Base-by-base conservation (phyloP, 1,284 basidiomycete genomes). In the Veloporphyrellus conicus region DNA sequence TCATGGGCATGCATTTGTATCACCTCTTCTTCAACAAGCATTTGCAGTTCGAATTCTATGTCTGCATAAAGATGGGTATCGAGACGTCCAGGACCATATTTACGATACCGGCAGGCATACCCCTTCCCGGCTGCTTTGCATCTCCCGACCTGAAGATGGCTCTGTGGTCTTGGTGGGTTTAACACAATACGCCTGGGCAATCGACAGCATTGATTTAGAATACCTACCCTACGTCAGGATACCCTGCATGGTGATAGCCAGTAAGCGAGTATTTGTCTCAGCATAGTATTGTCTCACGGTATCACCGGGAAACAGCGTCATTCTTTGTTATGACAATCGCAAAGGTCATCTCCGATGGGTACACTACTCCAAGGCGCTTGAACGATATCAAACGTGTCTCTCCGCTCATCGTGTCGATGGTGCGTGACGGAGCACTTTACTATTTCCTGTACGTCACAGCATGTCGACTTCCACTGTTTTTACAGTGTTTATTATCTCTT, bases 291-390 rank as follows among this genome's bases (percentile, higher is more conserved):
- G n/a, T n/a, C 11, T 28, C 31, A 43, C 7, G 23, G 12, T 9
- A n/a, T 3, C 4, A 18, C 18, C 20, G 2, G 6, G 14, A 6
- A 33, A 25, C 27, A 47, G 44, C 34, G 16, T 35, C 40, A 6
- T 51, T 51, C 48, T 51, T 50, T 11, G 28, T 14, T 2, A 45
- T 50, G 48, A 51, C 48, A 15, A 8, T 50, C 14, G 48, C 14
- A 27, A 43, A 29, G 16, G 31, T 44, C 2, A 2, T 29, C 31
- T 22, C 40, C 2, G 10, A 45, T 6, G 20, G 23, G n/a, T 16
- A 29, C 9, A 19, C 20, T 6, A 38, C 31, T 16, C 49, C n/a
- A 20, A 19, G 2, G 6, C 35, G 11, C 12, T 23, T 51, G 14
- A 37, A 10, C 20, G 22, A 37, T 14, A 37, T 25, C 2, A 37